phyloP scores from a whole-genome alignment of 768 basidiomycete genomes.

The Boletus eberwhitei region DNA sequence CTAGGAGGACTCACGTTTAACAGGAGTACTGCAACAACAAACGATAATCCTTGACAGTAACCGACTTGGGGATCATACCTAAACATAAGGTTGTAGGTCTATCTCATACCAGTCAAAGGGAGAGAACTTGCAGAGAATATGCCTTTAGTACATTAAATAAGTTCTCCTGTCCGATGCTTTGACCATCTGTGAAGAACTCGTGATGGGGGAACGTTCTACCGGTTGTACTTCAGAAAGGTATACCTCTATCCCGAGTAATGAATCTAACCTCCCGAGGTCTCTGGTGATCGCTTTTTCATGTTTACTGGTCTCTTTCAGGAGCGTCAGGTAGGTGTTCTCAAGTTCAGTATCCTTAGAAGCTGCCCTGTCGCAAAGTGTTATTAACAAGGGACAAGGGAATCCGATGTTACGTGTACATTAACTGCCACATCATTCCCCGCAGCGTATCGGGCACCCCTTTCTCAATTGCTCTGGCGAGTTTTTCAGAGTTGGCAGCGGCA shows the following conservation, averaged over 20 bases:
- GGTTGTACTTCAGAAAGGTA: conserved; percentile 10
- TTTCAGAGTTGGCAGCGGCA: conserved; percentile 72
- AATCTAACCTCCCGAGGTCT: conserved; percentile 75
- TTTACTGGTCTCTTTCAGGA: conserved; percentile 78
- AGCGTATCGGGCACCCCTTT: conserved; percentile 84
- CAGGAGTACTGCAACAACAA: conserved; percentile 90
- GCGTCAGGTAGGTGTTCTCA: conserved; percentile 74
- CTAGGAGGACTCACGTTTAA: conserved; percentile 63
- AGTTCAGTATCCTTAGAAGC: conserved; percentile 90
- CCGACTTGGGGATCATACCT: conserved; percentile 93
- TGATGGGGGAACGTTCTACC: conserved; percentile 93
- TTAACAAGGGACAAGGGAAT: conserved; percentile 9
- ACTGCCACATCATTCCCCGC: conserved; percentile 95
- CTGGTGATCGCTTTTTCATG: conserved; percentile 95
- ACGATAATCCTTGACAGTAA: conserved; percentile 96
- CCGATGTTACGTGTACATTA: conserved; percentile 58
- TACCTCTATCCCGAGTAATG: not conserved
- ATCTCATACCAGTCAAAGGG: not conserved
- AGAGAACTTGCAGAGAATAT: conserved; percentile 74
- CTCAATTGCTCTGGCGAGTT: conserved; percentile 87
- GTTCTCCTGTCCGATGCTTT: conserved; percentile 95
- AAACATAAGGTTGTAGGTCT: conserved; percentile 8
- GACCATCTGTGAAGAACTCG: conserved; percentile 90
- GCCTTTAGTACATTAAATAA: conserved; percentile 97
- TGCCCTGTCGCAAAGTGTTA: conserved; percentile 51